A percentile compares a stretch with the other conserved stretches of the same genome.
Evolutionary conservation across 805 yeast genomes (phyloP).

Genomic region (Wickerhamomyces pijperi): DNA sequence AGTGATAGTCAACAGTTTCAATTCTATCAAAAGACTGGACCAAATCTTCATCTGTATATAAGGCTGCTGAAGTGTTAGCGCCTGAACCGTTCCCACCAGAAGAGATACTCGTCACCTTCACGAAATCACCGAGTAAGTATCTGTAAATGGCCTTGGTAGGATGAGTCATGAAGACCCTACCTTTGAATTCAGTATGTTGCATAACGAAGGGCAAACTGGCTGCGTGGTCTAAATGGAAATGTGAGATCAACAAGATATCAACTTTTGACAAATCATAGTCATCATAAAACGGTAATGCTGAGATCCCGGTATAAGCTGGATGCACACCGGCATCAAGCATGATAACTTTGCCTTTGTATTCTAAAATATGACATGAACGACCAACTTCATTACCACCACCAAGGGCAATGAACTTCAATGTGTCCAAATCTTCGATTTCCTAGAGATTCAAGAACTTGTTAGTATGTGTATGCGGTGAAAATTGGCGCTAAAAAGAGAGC

Average conservation of each 20-base stretch:
- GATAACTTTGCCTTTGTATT: slow-evolving; percentile 85
- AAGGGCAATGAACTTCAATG: slow-evolving; percentile 67
- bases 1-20: slow-evolving; percentile 91
- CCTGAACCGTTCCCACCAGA: slow-evolving; percentile 7
- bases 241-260: slow-evolving; percentile 80
- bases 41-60: slow-evolving; percentile 87
- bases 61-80: slow-evolving; percentile 12
- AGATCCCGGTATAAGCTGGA: slow-evolving; percentile 85
- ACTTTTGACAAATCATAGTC: slow-evolving; percentile 84
- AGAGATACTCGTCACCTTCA: slow-evolving; percentile 65
- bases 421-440: slow-evolving; percentile 13
- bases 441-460: too few relatives aligned
- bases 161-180: slow-evolving; percentile 97
- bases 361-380: slow-evolving; percentile 85
- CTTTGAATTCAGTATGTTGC: slow-evolving; percentile 92
- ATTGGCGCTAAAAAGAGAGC: neutral
- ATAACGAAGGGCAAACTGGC: slow-evolving; percentile 96
- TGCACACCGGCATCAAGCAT: slow-evolving; percentile 98
- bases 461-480: neutral
- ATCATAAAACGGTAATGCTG: slow-evolving; percentile 90
- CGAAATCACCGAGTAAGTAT: slow-evolving; percentile 92
- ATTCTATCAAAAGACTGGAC: slow-evolving; percentile 79
- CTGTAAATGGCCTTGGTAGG: slow-evolving; percentile 97
- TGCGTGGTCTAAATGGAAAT: slow-evolving; percentile 96
- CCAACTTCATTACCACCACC: slow-evolving; percentile 99